Conservation (phyloP, 768 basidiomycete genomes). For the Phlebiopsis gigantea region DNA sequence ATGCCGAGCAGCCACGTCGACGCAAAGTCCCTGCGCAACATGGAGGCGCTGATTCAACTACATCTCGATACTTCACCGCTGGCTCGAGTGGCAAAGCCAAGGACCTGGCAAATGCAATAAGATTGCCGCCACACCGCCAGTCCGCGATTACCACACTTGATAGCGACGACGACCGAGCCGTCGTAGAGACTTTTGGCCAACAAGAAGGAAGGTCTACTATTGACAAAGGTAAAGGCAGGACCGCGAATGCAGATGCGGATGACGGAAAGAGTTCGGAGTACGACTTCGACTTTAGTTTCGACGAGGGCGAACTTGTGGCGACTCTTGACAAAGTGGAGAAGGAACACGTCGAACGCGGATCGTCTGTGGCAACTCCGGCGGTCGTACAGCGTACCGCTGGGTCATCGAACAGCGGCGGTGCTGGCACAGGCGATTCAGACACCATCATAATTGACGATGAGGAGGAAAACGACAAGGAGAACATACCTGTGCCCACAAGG, state of each 20-base stretch:
- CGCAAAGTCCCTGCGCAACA: constrained; percentile 18
- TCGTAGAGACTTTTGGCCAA: background rate
- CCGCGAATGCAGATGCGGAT: background rate
- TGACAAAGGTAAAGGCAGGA: background rate
- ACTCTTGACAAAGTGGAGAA: constrained; percentile 32
- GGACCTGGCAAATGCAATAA: constrained; percentile 28
- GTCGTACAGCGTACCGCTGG: background rate
- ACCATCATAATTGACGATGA: constrained; percentile 40
- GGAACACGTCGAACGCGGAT: constrained; percentile 4
- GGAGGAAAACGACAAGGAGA: constrained; percentile 58
- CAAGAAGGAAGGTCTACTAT: background rate
- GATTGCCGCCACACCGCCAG: constrained; percentile 19
- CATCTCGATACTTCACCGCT: constrained; percentile 12
- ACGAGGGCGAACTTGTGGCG: constrained; percentile 35
- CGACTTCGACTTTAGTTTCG: constrained; percentile 30
- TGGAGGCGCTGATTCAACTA: constrained; percentile 9
- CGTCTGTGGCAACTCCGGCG: background rate
- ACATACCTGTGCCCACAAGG: constrained; percentile 45
- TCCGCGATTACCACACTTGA: constrained; percentile 24
- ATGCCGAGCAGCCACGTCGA: constrained; percentile 20
- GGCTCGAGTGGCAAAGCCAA: constrained; percentile 10
- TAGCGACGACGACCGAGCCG: constrained; percentile 22
- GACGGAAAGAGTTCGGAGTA: constrained; percentile 22
- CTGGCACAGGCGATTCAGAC: background rate
- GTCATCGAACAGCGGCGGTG: background rate